Conservation (phyloP, 495 filamentous ascomycete genomes). For the Jackrogersella multiformis region DNA sequence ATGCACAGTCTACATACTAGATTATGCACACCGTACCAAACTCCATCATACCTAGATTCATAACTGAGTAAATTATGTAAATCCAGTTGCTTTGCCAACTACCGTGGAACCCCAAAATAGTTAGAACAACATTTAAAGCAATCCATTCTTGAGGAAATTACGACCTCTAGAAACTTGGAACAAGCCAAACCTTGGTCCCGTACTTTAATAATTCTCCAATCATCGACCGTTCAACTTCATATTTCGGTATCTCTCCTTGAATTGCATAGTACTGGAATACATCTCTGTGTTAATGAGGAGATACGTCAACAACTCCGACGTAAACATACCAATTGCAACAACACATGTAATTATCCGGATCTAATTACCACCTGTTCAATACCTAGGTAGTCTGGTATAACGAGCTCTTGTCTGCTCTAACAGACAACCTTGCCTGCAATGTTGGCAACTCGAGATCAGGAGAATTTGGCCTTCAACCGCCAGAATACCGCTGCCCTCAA, state of each 20-base stretch:
- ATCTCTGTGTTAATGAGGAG: no score
- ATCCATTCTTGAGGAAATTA: conserved; percentile 23
- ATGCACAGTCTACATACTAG: not conserved
- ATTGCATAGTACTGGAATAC: no score
- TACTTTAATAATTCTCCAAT: conserved; percentile 12
- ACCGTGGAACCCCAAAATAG: conserved; percentile 20
- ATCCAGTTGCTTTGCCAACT: conserved; percentile 38
- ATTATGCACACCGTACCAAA: conserved; percentile 4
- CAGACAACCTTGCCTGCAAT: conserved; percentile 53
- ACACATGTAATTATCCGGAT: not conserved
- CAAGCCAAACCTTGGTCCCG: conserved; percentile 16
- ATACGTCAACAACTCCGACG: conserved; percentile 21
- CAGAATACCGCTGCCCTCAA: conserved; percentile 82
- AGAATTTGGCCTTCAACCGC: conserved; percentile 80
- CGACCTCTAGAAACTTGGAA: not conserved
- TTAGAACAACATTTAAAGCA: conserved; percentile 36
- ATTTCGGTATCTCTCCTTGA: no score
- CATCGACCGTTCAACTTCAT: conserved; percentile 7
- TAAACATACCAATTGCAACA: conserved; percentile 33
- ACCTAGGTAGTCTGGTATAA: not conserved
- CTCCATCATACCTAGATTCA: no score
- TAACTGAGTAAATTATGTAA: conserved; percentile 23
- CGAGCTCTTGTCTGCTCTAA: not conserved
- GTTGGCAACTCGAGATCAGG: conserved; percentile 86
- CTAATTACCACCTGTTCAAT: not conserved